Evolutionary conservation across 768 basidiomycete species (phyloP).

Genomic region (Suillus subalutaceus): DNA sequence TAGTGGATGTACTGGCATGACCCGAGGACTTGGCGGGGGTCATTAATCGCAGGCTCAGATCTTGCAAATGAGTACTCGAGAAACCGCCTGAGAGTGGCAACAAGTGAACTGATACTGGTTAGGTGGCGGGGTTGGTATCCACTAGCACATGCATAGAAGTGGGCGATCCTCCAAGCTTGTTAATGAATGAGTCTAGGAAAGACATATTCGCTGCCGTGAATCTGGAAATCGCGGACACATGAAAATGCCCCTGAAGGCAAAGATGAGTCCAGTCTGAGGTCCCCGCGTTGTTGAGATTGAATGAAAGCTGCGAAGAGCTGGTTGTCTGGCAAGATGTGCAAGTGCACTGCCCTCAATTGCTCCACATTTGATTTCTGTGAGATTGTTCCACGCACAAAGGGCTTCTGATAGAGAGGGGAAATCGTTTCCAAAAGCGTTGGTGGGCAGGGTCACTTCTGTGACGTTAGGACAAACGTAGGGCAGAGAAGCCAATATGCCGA

Average conservation of each 20-base stretch:
- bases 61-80: background rate
- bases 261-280: no score
- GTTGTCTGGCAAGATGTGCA: slow-evolving; percentile 3
- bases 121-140: slow-evolving; percentile 1
- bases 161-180: slow-evolving; percentile 3
- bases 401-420: slow-evolving; percentile 5
- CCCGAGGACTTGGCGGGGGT: background rate
- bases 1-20: background rate
- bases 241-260: slow-evolving; percentile 4
- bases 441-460: slow-evolving; percentile 3
- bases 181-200: background rate
- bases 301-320: slow-evolving; percentile 6
- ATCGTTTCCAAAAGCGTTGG: background rate
- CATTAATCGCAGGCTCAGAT: slow-evolving; percentile 1
- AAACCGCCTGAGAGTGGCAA: slow-evolving; percentile 1
- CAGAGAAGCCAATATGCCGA: slow-evolving; percentile 9
- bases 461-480: slow-evolving; percentile 9
- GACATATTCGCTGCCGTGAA: background rate
- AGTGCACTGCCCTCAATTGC: slow-evolving; percentile 5
- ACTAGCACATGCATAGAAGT: background rate
- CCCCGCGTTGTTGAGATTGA: background rate
- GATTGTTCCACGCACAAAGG: slow-evolving; percentile 11
- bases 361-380: slow-evolving; percentile 2
- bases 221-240: slow-evolving; percentile 4
- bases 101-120: background rate